These are phyloP conservation scores for Naumovozyma dairenensis DNA, from an alignment of 805 yeast genomes.

Conservation along the genomic window DNA sequence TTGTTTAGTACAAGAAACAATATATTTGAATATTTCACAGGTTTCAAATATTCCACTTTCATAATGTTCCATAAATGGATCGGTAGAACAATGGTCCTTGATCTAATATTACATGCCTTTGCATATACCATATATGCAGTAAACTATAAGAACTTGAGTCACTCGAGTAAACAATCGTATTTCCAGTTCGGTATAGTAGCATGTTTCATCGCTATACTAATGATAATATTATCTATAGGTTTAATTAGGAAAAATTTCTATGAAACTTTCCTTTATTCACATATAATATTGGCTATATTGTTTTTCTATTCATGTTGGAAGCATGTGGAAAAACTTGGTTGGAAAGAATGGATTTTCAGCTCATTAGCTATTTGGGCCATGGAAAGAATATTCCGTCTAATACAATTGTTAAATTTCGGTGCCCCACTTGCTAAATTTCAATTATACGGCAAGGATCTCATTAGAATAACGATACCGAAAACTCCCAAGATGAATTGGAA, in stretches of 20 bases:
- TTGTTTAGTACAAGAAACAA: conserved; percentile 69
- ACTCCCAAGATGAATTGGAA: conserved; percentile 24
- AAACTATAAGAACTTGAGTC: conserved; percentile 6
- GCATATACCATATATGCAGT: conserved; percentile 32
- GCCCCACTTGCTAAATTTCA: conserved; percentile 11
- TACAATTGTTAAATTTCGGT: conserved; percentile 23
- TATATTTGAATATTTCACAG: conserved; percentile 48
- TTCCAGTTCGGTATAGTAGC: conserved; percentile 39
- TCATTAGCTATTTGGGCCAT: conserved; percentile 33
- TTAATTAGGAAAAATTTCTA: conserved; percentile 31
- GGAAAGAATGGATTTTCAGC: conserved; percentile 33
- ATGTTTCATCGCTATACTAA: conserved; percentile 18
- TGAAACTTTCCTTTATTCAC: conserved; percentile 38
- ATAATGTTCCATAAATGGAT: conserved; percentile 57
- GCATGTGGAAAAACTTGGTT: conserved; percentile 37
- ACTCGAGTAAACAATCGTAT: conserved; percentile 8
- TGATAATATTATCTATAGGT: conserved; percentile 27
- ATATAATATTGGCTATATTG: conserved; percentile 33
- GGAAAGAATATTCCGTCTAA: conserved; percentile 33
- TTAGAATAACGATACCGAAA: conserved; percentile 14
- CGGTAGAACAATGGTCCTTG: conserved; percentile 32
- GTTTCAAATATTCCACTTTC: conserved; percentile 55
- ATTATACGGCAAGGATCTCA: conserved; percentile 12
- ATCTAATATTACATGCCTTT: conserved; percentile 32
- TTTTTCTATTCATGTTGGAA: conserved; percentile 39